Base-by-base conservation (phyloP, 768 basidiomycete genomes). In the Lactifluus echinatus region DNA sequence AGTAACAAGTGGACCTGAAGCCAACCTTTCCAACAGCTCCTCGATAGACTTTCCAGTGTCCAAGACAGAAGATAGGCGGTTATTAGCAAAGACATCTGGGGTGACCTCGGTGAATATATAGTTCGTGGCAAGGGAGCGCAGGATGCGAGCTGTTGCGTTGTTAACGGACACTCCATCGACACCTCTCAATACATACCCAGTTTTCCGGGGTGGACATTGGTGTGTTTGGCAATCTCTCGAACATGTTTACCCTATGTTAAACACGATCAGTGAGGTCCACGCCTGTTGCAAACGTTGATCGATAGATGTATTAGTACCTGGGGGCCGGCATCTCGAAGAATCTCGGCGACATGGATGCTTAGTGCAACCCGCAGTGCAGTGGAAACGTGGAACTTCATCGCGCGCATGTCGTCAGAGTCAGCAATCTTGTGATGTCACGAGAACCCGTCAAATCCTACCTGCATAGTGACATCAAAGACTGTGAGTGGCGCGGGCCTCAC, bases 171-270 rank as follows among this genome's bases (percentile, higher is more conserved):
- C 19, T 28, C n/a, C 15, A 31, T 12, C 6, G 4, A 12, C n/a
- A n/a, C n/a, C n/a, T 24, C 21, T 8, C 31, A 11, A 42, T 8
- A 64, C 64, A 10, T 57, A 74, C 74, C 71, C 3, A 76, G 62
- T 56, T 73, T 73, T n/a, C 59, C 49, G 2, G 68, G 56, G 43
- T 72, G 66, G 45, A 71, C 62, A 4, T 61, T 62, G 47, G 66
- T 69, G 26, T 66, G 69, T 21, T 61, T 65, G 11, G 69, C 72
- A 37, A 76, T 74, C 6, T 74, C 72, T 7, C 67, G 57, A 17
- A 70, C 66, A 33, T 76, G 74, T 26, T 73, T 53, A 0, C 74
- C 74, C 72, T 72, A 57, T 11, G 53, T 15, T 1, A 29, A 28
- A 28, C n/a, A n/a, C n/a, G 17, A 12, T 36, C 11, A 7, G 12